Conservation (phyloP, 805 yeast genomes). For the Pichia gijzeniarum region DNA sequence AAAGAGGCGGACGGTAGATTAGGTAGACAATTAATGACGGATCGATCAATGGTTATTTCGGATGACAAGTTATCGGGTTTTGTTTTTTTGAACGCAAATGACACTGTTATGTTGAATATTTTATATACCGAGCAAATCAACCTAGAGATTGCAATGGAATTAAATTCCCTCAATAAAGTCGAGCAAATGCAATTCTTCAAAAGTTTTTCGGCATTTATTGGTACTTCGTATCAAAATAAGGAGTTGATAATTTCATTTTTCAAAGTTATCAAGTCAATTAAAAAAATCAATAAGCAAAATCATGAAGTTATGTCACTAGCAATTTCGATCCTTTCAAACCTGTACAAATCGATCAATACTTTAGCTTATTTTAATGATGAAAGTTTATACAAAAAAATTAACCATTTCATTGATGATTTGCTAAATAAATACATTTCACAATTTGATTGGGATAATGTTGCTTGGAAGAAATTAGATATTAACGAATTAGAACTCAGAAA, state of each 20-base stretch:
- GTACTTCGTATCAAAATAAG: conserved; percentile 27
- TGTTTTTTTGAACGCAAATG: conserved; percentile 38
- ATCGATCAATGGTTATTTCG: conserved; percentile 29
- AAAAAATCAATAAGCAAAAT: conserved; percentile 24
- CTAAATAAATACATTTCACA: conserved; percentile 23
- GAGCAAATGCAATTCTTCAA: conserved; percentile 34
- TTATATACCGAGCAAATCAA: conserved; percentile 35
- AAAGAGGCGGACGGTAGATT: conserved; percentile 32
- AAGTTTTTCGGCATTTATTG: conserved; percentile 36
- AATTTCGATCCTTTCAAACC: conserved; percentile 29
- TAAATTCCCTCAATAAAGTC: conserved; percentile 21
- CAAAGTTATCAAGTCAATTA: conserved; percentile 26
- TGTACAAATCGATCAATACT: conserved; percentile 24
- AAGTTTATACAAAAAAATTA: conserved; percentile 8
- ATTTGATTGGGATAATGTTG: conserved; percentile 33
- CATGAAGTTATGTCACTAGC: conserved; percentile 33
- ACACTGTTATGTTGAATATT: conserved; percentile 42
- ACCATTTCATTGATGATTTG: conserved; percentile 16
- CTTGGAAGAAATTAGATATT: conserved; percentile 19
- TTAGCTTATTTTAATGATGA: conserved; percentile 20
- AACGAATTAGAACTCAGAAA: conserved; percentile 41
- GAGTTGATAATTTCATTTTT: conserved; percentile 31
- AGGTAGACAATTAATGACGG: conserved; percentile 38
- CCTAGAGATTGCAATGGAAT: conserved; percentile 21
- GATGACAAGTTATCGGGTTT: conserved; percentile 20